Base-by-base conservation (phyloP, 2,329 filamentous ascomycete species). In the Stachybotrys chlorohalonatus region DNA sequence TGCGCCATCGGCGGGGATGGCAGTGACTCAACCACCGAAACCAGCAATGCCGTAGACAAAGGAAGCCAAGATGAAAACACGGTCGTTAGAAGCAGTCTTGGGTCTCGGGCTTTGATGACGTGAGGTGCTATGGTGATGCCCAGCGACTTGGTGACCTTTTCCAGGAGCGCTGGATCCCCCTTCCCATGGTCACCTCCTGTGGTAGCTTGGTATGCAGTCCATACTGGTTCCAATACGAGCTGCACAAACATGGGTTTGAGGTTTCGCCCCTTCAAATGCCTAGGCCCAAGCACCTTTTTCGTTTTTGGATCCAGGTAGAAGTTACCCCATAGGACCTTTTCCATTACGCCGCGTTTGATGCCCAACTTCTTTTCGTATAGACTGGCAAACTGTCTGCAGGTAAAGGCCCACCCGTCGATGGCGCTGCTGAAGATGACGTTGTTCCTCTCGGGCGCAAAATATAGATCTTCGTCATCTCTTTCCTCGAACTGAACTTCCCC, bases 391-490 rank as follows among this genome's bases (percentile, higher is more conserved):
- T 99, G 94, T 52, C 91, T 84, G 52, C 96, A 86, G 0, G 94
- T 99, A 65, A 99, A 99, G 3, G 94, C 94, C 94, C 94, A 99
- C n/a, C 94, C 94, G 67, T 99, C 94, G 55, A 96, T 87, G 56
- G 94, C 94, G 68, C 93, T 97, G 75, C 90, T 91, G 70, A 99
- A 99, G 59, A 99, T 97, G 69, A 99, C 94, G 66, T 99, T 99
- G 70, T 96, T 96, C 72, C 93, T 95, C 67, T 99, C 94, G 0
- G 94, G 94, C 1, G 94, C 90, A 72, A 99, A 99, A 70, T 99
- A 99, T 31, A 99, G 85, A 68, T 96, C 92, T 68, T 97, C 92
- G 65, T 99, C 94, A 64, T 96, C 92, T 62, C 85, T 85, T 68
- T 97, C 94, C 68, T 96, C 86, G 62, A 90, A 99, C 55, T 86